Evolutionary conservation across 2,329 filamentous ascomycete species (phyloP).

Genomic region (Acrocalymma vagum): DNA sequence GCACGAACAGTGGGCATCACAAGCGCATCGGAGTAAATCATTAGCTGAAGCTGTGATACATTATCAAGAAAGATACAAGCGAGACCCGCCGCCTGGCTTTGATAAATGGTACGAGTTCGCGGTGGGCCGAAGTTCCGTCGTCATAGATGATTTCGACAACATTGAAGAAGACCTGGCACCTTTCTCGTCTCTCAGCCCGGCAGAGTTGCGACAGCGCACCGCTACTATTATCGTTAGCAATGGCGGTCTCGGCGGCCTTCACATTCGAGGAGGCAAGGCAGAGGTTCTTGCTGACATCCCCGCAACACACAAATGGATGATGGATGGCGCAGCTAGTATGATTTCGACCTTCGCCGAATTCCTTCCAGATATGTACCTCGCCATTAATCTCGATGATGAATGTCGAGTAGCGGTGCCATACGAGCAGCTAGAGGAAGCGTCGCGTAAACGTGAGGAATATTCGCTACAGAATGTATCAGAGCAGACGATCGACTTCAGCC

Average conservation of each 20-base stretch:
- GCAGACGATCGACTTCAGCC: conserved; percentile 45
- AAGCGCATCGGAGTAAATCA: conserved; percentile 57
- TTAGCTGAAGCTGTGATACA: conserved; percentile 59
- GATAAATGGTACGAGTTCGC: conserved; percentile 69
- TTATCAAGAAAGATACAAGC: conserved; percentile 62
- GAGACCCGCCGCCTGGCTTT: conserved; percentile 67
- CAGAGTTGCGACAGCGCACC: conserved; percentile 61
- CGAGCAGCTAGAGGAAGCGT: conserved; percentile 34
- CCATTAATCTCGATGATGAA: conserved; percentile 70
- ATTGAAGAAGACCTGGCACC: conserved; percentile 65
- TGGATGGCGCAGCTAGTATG: conserved; percentile 62
- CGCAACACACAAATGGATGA: conserved; percentile 66
- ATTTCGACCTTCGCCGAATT: conserved; percentile 59
- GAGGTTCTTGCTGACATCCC: conserved; percentile 52
- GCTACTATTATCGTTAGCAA: conserved; percentile 61
- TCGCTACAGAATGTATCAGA: conserved; percentile 29
- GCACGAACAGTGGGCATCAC: conserved; percentile 59
- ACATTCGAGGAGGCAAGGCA: conserved; percentile 62
- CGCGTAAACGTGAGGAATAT: conserved; percentile 31
- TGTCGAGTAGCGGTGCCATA: conserved; percentile 64
- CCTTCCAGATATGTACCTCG: conserved; percentile 70
- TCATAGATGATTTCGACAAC: conserved; percentile 69
- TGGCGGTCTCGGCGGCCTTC: conserved; percentile 65
- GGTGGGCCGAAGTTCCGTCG: conserved; percentile 56
- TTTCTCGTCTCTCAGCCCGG: conserved; percentile 62